Evolutionary conservation across 2,329 filamentous ascomycete genomes (phyloP).

Genomic region (Aspergillus thermomutatus): DNA sequence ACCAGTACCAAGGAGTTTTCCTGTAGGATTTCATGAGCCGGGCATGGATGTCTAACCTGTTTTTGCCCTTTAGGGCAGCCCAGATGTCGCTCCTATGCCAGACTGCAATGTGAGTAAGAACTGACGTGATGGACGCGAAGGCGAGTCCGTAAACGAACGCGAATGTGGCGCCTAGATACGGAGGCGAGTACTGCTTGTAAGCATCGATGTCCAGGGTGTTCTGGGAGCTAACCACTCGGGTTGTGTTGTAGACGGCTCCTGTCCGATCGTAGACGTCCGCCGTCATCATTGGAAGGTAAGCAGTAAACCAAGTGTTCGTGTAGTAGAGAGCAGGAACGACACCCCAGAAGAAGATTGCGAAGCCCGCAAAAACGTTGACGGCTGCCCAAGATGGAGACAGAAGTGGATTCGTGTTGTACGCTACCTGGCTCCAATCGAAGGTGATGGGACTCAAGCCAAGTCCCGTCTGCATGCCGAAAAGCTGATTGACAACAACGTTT

Average conservation of each 20-base stretch:
- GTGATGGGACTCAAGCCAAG: constrained; percentile 29
- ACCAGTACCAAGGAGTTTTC: constrained; percentile 44
- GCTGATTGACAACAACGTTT: constrained; percentile 46
- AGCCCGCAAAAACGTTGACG: constrained; percentile 31
- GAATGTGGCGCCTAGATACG: constrained; percentile 60
- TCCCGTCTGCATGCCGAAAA: constrained; percentile 41
- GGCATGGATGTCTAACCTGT: constrained; percentile 41
- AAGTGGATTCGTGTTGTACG: constrained; percentile 34
- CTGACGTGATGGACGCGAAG: constrained; percentile 61
- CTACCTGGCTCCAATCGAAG: constrained; percentile 34
- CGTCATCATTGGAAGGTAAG: constrained; percentile 59
- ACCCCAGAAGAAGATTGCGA: constrained; percentile 24
- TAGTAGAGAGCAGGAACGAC: constrained; percentile 35
- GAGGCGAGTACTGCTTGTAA: constrained; percentile 62
- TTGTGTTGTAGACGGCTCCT: constrained; percentile 56
- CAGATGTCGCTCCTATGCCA: constrained; percentile 30
- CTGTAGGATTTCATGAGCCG: constrained; percentile 40
- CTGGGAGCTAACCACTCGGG: constrained; percentile 50
- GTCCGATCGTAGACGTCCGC: constrained; percentile 60
- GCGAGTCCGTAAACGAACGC: constrained; percentile 54
- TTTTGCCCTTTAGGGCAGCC: constrained; percentile 30
- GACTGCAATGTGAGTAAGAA: constrained; percentile 27
- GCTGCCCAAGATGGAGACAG: constrained; percentile 29
- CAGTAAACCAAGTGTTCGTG: constrained; percentile 51
- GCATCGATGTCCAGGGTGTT: constrained; percentile 57